Evolutionary conservation across 495 filamentous ascomycete genomes (phyloP).

Genomic region (Pyrenula aspistea): DNA sequence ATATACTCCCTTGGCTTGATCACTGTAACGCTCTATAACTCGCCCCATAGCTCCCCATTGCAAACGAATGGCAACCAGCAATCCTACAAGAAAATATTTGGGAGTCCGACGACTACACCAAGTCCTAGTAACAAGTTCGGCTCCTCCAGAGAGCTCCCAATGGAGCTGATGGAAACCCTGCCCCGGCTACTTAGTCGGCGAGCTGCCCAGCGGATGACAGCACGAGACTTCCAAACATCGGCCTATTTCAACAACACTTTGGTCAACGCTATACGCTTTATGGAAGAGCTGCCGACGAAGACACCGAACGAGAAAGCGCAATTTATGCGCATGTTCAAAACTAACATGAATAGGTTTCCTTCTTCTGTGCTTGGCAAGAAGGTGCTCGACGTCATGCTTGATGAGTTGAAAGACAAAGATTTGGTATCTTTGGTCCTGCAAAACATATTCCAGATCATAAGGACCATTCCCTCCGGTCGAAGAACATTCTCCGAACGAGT

Average conservation of each 20-base stretch:
- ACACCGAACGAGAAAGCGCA: slow-evolving; percentile 80
- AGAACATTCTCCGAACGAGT: slow-evolving; percentile 74
- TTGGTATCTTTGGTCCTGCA: slow-evolving; percentile 72
- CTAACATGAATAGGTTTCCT: slow-evolving; percentile 81
- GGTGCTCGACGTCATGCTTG: slow-evolving; percentile 71
- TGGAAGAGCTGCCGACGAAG: slow-evolving; percentile 83
- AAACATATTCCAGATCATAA: slow-evolving; percentile 81
- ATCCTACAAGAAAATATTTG: slow-evolving; percentile 71
- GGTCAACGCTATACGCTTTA: slow-evolving; percentile 87
- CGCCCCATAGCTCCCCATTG: slow-evolving; percentile 75
- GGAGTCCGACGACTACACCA: slow-evolving; percentile 63
- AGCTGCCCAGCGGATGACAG: slow-evolving; percentile 76
- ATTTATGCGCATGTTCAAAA: slow-evolving; percentile 79
- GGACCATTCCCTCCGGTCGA: slow-evolving; percentile 59
- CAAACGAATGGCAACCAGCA: slow-evolving; percentile 66
- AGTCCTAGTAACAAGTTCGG: slow-evolving; percentile 73
- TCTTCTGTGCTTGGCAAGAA: slow-evolving; percentile 91
- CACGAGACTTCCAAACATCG: slow-evolving; percentile 85
- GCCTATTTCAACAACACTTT: slow-evolving; percentile 94
- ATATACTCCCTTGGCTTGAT: slow-evolving; percentile 88
- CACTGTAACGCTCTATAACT: slow-evolving; percentile 84
- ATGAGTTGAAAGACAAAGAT: slow-evolving; percentile 86
- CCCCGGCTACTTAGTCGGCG: slow-evolving; percentile 75
- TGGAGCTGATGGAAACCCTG: slow-evolving; percentile 63
- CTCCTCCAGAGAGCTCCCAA: slow-evolving; percentile 64